phyloP scores from a whole-genome alignment of 768 basidiomycete species.

The Lentinula sp. region DNA sequence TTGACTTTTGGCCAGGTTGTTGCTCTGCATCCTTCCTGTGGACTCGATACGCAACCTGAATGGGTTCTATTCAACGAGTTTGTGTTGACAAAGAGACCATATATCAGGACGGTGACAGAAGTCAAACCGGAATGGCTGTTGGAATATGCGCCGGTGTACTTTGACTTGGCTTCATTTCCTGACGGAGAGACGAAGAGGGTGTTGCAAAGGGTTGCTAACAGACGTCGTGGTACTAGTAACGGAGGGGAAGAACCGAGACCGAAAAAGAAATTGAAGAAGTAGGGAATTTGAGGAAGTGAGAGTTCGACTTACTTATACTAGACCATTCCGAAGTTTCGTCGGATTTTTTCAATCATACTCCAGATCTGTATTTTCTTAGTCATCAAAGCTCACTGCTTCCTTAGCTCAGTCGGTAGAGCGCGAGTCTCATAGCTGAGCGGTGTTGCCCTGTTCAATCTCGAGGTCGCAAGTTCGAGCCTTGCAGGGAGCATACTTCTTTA shows the following conservation, averaged over 20 bases:
- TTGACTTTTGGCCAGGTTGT: constrained; percentile 42
- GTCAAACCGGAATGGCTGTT: constrained; percentile 83
- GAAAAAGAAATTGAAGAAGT: constrained; percentile 4
- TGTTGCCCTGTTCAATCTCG: neutral
- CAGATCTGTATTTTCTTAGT: neutral
- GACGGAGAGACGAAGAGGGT: constrained; percentile 69
- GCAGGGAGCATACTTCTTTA: neutral
- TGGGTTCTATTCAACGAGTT: constrained; percentile 96
- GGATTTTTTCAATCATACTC: too few species aligned
- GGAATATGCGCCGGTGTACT: constrained; percentile 62
- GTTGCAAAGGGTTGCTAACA: constrained; percentile 47
- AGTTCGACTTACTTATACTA: too few species aligned
- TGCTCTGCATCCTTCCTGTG: constrained; percentile 79
- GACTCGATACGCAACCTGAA: constrained; percentile 80
- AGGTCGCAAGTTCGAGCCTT: constrained; percentile 5
- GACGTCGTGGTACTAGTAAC: constrained; percentile 15
- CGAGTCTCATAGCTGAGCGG: constrained; percentile 2
- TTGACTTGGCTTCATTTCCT: constrained; percentile 57
- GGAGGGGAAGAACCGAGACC: constrained; percentile 6
- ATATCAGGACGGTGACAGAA: constrained; percentile 89
- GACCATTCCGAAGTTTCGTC: too few species aligned
- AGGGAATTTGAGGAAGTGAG: too few species aligned
- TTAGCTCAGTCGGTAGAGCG: constrained; percentile 5
- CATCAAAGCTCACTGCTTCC: neutral
- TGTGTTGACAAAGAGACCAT: constrained; percentile 82